Evolutionary conservation across 768 basidiomycete species (phyloP).

Genomic region (Lactarius sanguifluus): DNA sequence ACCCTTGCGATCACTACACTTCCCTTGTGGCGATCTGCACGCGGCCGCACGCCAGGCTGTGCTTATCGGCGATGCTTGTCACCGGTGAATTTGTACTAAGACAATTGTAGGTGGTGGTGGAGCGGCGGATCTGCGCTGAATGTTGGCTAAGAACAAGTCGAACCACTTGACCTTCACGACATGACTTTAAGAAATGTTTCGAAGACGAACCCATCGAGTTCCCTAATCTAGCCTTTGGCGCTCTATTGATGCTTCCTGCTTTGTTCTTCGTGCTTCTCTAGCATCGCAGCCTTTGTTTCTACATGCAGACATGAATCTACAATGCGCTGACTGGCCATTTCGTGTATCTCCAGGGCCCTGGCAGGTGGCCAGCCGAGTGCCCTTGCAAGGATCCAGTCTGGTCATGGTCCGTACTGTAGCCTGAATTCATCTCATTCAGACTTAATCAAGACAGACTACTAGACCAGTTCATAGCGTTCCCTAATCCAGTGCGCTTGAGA

Average conservation of each 20-base stretch:
- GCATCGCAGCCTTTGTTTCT: conserved; percentile 9
- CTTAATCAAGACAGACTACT: background rate
- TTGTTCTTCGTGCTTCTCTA: conserved; percentile 15
- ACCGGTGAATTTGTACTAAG: background rate
- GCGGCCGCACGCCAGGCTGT: background rate
- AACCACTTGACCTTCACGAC: background rate
- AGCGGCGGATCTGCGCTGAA: background rate
- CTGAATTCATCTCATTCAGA: background rate
- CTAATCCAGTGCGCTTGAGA: conserved; percentile 10
- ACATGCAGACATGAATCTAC: background rate
- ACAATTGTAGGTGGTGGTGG: background rate
- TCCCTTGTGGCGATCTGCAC: conserved; percentile 6
- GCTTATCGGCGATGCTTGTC: conserved; percentile 17
- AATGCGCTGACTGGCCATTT: background rate
- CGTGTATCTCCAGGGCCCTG: conserved; percentile 6
- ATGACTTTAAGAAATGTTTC: background rate
- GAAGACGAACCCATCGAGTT: background rate
- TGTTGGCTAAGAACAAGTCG: background rate
- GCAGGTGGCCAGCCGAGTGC: conserved; percentile 8
- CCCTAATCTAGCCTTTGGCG: conserved; percentile 8
- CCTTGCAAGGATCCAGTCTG: background rate
- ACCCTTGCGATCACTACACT: background rate
- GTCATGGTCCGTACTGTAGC: background rate
- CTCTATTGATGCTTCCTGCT: background rate
- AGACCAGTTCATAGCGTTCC: conserved; percentile 9